Conservation (phyloP, 306 rosid species). For the Rubus idaeus region DNA sequence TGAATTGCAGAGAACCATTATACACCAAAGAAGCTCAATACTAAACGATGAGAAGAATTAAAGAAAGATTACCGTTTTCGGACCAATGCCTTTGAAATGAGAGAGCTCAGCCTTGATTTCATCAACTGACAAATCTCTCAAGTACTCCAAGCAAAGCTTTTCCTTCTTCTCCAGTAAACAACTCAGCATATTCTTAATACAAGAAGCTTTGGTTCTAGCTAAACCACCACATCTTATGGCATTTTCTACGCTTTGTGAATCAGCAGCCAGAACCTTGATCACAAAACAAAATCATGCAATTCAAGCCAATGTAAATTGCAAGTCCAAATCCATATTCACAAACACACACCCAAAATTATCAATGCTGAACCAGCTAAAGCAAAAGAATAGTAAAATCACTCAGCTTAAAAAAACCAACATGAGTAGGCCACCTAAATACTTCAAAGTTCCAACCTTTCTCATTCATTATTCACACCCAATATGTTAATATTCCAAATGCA, state of each 20-base stretch:
- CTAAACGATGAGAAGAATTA: too few relatives aligned
- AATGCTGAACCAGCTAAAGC: too few relatives aligned
- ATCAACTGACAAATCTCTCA: conserved; percentile 57
- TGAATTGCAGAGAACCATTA: not conserved
- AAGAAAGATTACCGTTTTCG: conserved; percentile 66
- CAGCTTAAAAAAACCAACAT: not conserved
- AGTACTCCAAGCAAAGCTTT: conserved; percentile 77
- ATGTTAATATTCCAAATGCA: not conserved
- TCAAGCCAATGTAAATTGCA: not conserved
- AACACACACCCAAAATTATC: not conserved
- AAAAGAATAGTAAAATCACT: too few relatives aligned
- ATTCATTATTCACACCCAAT: not conserved
- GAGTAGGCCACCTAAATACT: not conserved
- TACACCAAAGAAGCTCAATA: not conserved
- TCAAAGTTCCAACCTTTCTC: not conserved
- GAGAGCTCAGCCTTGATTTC: conserved; percentile 73
- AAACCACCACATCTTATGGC: conserved; percentile 87
- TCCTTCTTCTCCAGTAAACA: conserved; percentile 70
- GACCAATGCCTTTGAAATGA: conserved; percentile 87
- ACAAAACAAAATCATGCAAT: conserved; percentile 6
- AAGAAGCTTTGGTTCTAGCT: conserved; percentile 77
- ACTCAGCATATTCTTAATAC: conserved; percentile 66
- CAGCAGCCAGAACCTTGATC: conserved; percentile 66
- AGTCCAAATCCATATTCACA: not conserved
- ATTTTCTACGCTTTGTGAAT: conserved; percentile 56